Evolutionary conservation across 306 rosid genomes (phyloP), one percentile per base, ranked within the genome.

Genomic region (Oemleria cerasiformis): DNA sequence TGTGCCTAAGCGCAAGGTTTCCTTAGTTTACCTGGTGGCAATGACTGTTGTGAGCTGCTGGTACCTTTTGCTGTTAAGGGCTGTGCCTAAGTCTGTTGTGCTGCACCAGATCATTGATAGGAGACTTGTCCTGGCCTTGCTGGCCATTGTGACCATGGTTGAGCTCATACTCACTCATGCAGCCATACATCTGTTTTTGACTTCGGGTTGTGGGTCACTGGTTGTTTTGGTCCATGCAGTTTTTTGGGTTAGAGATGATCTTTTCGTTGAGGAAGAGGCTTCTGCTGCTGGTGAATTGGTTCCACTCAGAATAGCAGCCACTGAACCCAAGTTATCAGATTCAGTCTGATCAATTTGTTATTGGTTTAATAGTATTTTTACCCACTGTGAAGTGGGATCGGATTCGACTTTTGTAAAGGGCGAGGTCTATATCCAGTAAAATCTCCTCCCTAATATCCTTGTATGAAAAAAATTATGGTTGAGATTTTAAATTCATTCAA

Each of bases 181-280:
- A 2, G 92, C 77, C 15, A 65, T 81, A 17, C 92, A 89, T 67
- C 79, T 89, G 38, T 78, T 83, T 2, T 73, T 70, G 58, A 78
- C 82, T 63, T 72, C 87, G 40, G 85, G 79, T n/a, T 49, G 77
- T 48, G 72, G 79, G 47, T 7, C 70, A 17, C 92, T 88, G 8
- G 0, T 87, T 0, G 51, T 84, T 74, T 78, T 87, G 86, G 73
- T 83, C 68, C 96, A 89, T 85, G 92, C 96, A 2, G 74, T 83
- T 79, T 81, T 89, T 1, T 70, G 80, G 83, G 49, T 74, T 60
- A 54, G 71, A 38, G 77, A 12, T 7, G 85, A 86, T 70, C 65
- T 63, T 69, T 84, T 43, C 75, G 83, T 75, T 67, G 56, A 45
- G 34, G 79, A 67, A 59, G 73, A 79, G 62, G 82, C 38, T 67